phyloP scores from a whole-genome alignment of 371 early-diverging fungal genomes.

The Nematocida major region DNA sequence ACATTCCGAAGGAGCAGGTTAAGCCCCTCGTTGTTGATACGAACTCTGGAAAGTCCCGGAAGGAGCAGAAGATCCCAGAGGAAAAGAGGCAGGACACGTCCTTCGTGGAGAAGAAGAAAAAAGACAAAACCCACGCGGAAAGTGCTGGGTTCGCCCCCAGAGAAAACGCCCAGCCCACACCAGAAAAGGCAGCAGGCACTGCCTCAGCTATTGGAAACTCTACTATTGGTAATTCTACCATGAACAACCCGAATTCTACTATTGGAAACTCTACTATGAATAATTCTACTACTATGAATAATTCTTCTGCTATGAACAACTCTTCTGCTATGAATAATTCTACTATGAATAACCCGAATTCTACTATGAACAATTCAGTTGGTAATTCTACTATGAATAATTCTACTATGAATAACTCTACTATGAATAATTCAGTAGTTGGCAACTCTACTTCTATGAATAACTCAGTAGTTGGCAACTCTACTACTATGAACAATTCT shows the following conservation, averaged over 20 bases:
- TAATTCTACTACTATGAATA: not conserved
- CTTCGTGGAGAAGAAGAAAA: not conserved
- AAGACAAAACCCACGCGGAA: too few relatives aligned
- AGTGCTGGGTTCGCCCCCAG: too few relatives aligned
- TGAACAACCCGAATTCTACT: not conserved
- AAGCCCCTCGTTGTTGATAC: not conserved
- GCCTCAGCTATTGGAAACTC: not conserved
- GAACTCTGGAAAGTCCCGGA: not conserved
- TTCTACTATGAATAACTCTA: too few relatives aligned
- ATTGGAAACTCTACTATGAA: not conserved
- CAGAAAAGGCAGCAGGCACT: not conserved
- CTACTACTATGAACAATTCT: not conserved
- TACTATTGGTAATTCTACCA: not conserved
- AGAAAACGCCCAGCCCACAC: too few relatives aligned
- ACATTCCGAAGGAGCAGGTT: not conserved
- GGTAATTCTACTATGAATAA: too few relatives aligned
- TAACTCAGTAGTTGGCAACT: not conserved
- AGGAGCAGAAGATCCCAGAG: not conserved
- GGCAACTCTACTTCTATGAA: not conserved
- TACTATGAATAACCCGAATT: too few relatives aligned
- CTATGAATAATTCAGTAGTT: not conserved
- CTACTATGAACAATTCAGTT: too few relatives aligned
- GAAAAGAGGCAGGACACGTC: not conserved
- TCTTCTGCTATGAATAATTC: too few relatives aligned
- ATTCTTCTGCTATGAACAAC: not conserved